phyloP scores from a whole-genome alignment of 768 basidiomycete genomes.

The Psilocybe cubensis region DNA sequence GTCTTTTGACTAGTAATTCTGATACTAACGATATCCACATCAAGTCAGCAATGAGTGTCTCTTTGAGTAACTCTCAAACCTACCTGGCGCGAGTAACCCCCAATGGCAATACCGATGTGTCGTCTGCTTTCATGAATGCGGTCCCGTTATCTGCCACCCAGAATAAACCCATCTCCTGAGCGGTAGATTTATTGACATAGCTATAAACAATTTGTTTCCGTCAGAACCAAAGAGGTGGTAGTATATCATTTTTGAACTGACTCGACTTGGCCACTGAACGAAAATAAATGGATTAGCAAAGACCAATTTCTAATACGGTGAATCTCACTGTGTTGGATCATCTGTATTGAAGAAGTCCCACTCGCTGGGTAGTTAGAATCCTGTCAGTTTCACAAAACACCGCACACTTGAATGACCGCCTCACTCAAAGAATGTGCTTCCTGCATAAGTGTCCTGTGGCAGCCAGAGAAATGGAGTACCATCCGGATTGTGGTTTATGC shows the following conservation, averaged over 20 bases:
- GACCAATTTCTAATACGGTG: constrained; percentile 5
- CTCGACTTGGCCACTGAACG: constrained; percentile 69
- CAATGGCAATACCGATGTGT: constrained; percentile 55
- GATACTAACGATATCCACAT: constrained; percentile 53
- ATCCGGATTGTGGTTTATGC: constrained; percentile 47
- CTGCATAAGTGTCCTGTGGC: constrained; percentile 64
- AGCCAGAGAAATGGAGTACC: constrained; percentile 68
- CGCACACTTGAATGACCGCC: too few species aligned
- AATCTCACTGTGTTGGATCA: constrained; percentile 70
- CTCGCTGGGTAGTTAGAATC: constrained; percentile 35
- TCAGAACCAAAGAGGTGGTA: not conserved
- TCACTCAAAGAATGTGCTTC: constrained; percentile 73
- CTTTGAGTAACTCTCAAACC: not conserved
- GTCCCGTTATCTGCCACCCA: constrained; percentile 61
- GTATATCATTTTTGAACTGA: constrained; percentile 35
- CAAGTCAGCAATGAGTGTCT: not conserved
- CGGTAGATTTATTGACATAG: constrained; percentile 62
- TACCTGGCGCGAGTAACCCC: constrained; percentile 71
- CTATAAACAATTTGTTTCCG: constrained; percentile 7
- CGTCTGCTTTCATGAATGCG: constrained; percentile 82
- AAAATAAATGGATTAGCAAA: constrained; percentile 6
- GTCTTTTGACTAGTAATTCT: constrained; percentile 69
- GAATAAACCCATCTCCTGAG: constrained; percentile 56
- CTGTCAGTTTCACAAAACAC: too few species aligned
- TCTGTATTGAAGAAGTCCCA: constrained; percentile 61